These are phyloP conservation scores for Yamadazyma philogaea DNA, from an alignment of 805 yeast genomes.

Conservation along the genomic window DNA sequence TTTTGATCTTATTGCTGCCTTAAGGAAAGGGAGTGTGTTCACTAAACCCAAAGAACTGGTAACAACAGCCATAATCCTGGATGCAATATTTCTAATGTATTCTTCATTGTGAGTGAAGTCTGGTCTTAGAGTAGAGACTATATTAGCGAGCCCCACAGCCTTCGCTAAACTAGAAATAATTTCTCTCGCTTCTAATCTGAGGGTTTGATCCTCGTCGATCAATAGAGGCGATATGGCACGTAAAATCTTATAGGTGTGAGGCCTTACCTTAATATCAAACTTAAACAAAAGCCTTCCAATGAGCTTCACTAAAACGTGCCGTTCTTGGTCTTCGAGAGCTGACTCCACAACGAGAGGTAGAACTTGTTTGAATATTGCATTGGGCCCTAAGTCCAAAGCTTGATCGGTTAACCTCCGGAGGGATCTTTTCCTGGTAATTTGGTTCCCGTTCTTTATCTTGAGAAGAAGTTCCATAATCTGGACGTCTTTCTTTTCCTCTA, in stretches of 20 bases:
- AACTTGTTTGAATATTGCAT: constrained; percentile 62
- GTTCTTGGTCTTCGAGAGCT: constrained; percentile 72
- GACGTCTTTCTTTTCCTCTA: constrained; percentile 57
- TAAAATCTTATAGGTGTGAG: constrained; percentile 69
- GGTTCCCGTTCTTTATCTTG: constrained; percentile 75
- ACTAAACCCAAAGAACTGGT: constrained; percentile 76
- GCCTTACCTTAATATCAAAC: constrained; percentile 62
- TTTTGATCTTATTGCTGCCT: constrained; percentile 73
- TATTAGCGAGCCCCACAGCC: constrained; percentile 77
- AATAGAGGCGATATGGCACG: constrained; percentile 75
- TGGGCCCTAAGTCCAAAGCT: constrained; percentile 67
- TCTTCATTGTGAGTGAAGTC: constrained; percentile 84
- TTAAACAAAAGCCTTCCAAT: constrained; percentile 65
- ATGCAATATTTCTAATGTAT: constrained; percentile 68
- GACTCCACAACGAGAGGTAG: constrained; percentile 75
- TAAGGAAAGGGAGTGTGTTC: constrained; percentile 70
- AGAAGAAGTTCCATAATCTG: constrained; percentile 62
- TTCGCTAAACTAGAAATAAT: constrained; percentile 70
- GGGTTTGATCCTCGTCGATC: constrained; percentile 72
- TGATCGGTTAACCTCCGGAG: constrained; percentile 57
- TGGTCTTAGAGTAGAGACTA: constrained; percentile 76
- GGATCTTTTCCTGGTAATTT: constrained; percentile 63
- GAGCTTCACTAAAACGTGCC: constrained; percentile 77
- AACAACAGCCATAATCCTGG: constrained; percentile 80
- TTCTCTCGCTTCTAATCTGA: constrained; percentile 77